Evolutionary conservation across 495 filamentous ascomycete genomes (phyloP).

Genomic region (Aspergillus indologenus): DNA sequence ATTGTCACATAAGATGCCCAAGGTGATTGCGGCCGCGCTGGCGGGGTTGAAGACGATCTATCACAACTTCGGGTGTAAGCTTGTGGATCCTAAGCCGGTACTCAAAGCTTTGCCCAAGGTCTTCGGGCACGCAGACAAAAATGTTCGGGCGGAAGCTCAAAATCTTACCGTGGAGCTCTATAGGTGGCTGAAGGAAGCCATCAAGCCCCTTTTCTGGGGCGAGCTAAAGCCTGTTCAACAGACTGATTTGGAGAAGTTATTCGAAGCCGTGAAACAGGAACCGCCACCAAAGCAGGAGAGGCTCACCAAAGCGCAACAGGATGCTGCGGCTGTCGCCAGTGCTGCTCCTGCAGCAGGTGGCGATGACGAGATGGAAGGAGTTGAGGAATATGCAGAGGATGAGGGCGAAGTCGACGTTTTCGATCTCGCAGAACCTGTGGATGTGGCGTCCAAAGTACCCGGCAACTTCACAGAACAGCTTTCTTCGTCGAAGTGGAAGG

Average conservation of each 20-base stretch:
- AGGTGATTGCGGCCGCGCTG: constrained; percentile 83
- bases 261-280: constrained; percentile 89
- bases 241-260: constrained; percentile 87
- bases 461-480: constrained; percentile 78
- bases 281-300: constrained; percentile 85
- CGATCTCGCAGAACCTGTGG: constrained; percentile 86
- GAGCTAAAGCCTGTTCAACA: constrained; percentile 97
- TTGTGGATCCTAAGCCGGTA: constrained; percentile 94
- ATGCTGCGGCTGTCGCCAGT: constrained; percentile 66
- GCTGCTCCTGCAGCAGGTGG: constrained; percentile 56
- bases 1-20: constrained; percentile 88
- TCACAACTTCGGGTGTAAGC: constrained; percentile 91
- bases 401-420: constrained; percentile 73
- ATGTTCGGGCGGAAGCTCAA: constrained; percentile 92
- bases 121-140: constrained; percentile 97
- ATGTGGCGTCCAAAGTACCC: constrained; percentile 81
- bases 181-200: constrained; percentile 94
- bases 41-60: constrained; percentile 77
- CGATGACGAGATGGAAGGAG: constrained; percentile 45
- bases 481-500: constrained; percentile 94
- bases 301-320: constrained; percentile 85
- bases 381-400: constrained; percentile 59
- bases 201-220: constrained; percentile 96
- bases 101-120: constrained; percentile 86
- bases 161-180: constrained; percentile 92